Base-by-base conservation (phyloP, 2,329 filamentous ascomycete genomes). In the Talaromyces sp. region DNA sequence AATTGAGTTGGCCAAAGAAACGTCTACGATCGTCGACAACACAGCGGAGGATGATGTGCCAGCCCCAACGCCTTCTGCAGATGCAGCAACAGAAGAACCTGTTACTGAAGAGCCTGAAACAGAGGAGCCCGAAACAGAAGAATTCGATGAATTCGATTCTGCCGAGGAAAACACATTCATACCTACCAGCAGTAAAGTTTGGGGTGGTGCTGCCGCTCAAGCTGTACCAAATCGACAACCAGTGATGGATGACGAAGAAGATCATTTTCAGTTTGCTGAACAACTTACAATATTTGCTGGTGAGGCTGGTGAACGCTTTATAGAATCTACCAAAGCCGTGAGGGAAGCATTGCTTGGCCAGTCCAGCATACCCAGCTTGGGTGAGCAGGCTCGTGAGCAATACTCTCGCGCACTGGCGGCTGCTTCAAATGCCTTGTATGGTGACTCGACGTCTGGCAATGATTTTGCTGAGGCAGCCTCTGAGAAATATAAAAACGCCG, bases 321-420 rank as follows among this genome's bases (percentile, higher is more conserved):
- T 78, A 54, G 78, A 84, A 38, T 74, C 85, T 51, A 86, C 81
- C 14, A 77, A 77, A 66, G 82, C 81, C 31, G 81, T 85, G 31
- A 82, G 81, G 61, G 82, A 86, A 71, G 84, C 83, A 27, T 70
- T 84, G 10, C 68, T 82, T 29, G 75, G 78, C 49, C 72, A 78
- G 14, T 72, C 78, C 1, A 78, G 70, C 56, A 77, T 78, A 1
- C 75, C 81, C 64, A 80, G 80, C 6, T 73, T 70, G 24, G 77
- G 78, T 4, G 81, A 82, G 62, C 80, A 79, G 50, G 84, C 83
- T 32, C 80, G 77, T 53, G 83, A 83, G 56, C 81, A 85, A 64
- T 86, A 86, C 64, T 78, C 80, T 17, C 81, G 78, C 62, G 85
- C 84, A 19, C 68, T 86, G 29, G 75, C 78, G 38, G 84, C 84